Conservation (phyloP, 148 eudicot genomes). For the Rhododendron kiyosumense region DNA sequence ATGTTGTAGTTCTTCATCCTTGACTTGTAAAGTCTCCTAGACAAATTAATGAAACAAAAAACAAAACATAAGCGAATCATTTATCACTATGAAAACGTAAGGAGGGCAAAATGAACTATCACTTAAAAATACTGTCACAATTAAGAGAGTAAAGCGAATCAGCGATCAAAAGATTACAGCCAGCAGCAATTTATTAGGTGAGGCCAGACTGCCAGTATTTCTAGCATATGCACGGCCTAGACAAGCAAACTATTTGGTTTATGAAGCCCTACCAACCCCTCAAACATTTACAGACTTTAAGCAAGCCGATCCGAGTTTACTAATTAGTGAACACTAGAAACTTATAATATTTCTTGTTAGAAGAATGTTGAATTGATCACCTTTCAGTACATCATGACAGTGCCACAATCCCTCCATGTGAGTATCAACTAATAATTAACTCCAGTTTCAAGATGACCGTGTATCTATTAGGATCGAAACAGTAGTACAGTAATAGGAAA, state of each 20-base stretch:
- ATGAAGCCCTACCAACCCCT: not conserved
- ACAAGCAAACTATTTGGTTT: not conserved
- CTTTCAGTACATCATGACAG: not conserved
- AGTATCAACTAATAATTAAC: not conserved
- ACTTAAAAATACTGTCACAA: not conserved
- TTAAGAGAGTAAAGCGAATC: not conserved
- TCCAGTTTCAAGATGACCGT: not conserved
- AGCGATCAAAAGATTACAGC: not conserved
- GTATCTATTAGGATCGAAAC: not conserved
- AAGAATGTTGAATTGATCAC: not conserved
- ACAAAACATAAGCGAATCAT: not conserved
- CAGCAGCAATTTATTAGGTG: not conserved
- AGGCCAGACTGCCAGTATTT: not conserved
- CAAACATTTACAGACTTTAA: not conserved
- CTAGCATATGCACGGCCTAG: not conserved
- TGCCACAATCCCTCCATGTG: not conserved
- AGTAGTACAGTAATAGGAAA: not conserved
- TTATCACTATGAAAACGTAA: not conserved
- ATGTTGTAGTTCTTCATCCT: constrained; percentile 94
- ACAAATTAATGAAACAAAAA: constrained; percentile 5
- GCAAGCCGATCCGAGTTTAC: not conserved
- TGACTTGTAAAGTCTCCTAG: constrained; percentile 86
- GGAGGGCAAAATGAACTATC: not conserved
- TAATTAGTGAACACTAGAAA: not conserved
- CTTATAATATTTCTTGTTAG: not conserved